Base-by-base conservation (phyloP, 202 grass and related monocot genomes). In the Zizania palustris region DNA sequence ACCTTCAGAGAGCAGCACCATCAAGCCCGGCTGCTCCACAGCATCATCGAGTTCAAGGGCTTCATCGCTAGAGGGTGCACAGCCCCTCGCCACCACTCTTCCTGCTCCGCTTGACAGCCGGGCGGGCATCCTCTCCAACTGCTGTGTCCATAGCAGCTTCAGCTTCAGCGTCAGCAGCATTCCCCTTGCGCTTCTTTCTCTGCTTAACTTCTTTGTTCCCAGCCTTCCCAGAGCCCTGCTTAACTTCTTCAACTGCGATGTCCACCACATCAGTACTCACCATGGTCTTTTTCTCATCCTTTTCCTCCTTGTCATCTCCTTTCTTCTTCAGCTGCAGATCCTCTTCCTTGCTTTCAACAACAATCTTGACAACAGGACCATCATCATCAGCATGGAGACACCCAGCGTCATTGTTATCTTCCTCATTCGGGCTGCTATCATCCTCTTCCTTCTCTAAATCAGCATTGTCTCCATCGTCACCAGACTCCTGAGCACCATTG, bases 351-450 rank as follows among this genome's bases (percentile, higher is more conserved):
- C 33, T 65, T 12, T 71, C 64, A 40, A 76, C 76, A 58, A 84
- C 39, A 43, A 79, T 65, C 3, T 51, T 76, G 6, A 85, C 28
- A 3, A 60, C 82, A 22, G 67, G 41, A 16, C 34, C 72, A 49
- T 75, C 79, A 66, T 28, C 34, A 5, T 80, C 65, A 1, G 18
- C 28, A 69, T 55, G 9, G 13, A 16, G 49, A 34, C 45, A 65
- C 20, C 69, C 65, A 33, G 57, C 50, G 61, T n/a, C 48, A 34
- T 36, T 75, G 3, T 73, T 57, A 11, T 75, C 80, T 21, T 79
- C 75, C 38, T 79, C 85, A 11, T 88, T 76, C 60, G 81, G 39
- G 60, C 65, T 76, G 71, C 43, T 67, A 3, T 81, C 82, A 28
- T 45, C 79, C 28, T 75, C 81, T 75, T 83, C 89, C 28, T 28